These are phyloP conservation scores for Claviceps capensis DNA, from an alignment of 2,329 filamentous ascomycete species.

Conservation along the genomic window DNA sequence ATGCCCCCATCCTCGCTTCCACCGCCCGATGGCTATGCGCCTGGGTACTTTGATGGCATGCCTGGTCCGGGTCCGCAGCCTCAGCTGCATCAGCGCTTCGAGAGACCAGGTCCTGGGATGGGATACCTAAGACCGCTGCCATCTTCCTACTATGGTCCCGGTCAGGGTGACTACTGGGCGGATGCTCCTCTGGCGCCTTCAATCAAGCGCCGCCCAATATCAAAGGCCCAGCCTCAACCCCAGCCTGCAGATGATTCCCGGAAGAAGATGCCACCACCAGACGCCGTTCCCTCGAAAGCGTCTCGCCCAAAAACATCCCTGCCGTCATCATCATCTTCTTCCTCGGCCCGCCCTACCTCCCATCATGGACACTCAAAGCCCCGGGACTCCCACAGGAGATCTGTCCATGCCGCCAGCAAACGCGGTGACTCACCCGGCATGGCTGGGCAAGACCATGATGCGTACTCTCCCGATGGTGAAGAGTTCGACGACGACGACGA, in stretches of 20 bases:
- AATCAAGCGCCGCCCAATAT: conserved; percentile 21
- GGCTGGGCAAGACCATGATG: conserved; percentile 24
- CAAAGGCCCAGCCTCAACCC: conserved; percentile 17
- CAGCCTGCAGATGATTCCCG: conserved; percentile 31
- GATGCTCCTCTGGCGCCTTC: conserved; percentile 19
- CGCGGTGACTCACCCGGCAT: conserved; percentile 23
- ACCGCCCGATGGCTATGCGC: conserved; percentile 14
- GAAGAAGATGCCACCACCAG: conserved; percentile 35
- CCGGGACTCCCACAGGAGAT: conserved; percentile 14
- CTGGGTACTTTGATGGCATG: conserved; percentile 17
- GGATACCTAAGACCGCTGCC: conserved; percentile 17
- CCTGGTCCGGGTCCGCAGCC: conserved; percentile 5
- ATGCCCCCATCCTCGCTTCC: conserved; percentile 15
- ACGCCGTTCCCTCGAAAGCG: conserved; percentile 12
- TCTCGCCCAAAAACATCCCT: conserved; percentile 21
- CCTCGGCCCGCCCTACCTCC: conserved; percentile 15
- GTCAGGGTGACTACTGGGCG: conserved; percentile 23
- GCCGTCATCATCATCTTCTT: conserved; percentile 16
- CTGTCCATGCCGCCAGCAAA: conserved; percentile 20
- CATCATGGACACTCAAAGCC: conserved; percentile 18
- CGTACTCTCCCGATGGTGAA: conserved; percentile 2
- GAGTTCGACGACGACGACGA: no score
- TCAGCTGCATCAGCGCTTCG: conserved; percentile 21
- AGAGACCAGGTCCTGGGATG: conserved; percentile 26
- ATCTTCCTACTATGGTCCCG: neutral